phyloP scores from a whole-genome alignment of 2,329 filamentous ascomycete species.

The Pseudocercospora crystallina region DNA sequence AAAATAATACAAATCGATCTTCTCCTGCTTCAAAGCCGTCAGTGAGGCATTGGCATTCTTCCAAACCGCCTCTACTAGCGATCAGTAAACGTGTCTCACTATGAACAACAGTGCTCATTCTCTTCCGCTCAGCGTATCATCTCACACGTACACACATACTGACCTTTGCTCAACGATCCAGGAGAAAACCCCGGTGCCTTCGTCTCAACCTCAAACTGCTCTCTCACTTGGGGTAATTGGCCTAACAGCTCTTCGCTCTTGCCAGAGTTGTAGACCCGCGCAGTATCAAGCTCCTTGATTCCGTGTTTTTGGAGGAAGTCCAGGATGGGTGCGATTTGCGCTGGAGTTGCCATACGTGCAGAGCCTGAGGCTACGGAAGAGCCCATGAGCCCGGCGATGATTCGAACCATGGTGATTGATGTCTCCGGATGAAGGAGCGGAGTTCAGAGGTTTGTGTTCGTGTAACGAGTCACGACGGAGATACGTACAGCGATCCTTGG shows the following conservation, averaged over 20 bases:
- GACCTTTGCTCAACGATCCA: slow-evolving; percentile 23
- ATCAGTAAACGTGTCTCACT: no score
- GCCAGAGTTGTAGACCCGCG: slow-evolving; percentile 41
- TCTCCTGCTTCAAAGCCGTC: slow-evolving; percentile 27
- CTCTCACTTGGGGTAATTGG: slow-evolving; percentile 22
- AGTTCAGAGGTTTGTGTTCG: no score
- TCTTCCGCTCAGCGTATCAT: no score
- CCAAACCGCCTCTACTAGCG: slow-evolving; percentile 12
- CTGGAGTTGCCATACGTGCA: slow-evolving; percentile 16
- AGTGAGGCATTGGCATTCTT: slow-evolving; percentile 28
- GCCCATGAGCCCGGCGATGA: slow-evolving; percentile 34
- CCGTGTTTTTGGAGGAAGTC: slow-evolving; percentile 32
- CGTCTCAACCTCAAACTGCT: slow-evolving; percentile 29
- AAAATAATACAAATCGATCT: slow-evolving; percentile 43
- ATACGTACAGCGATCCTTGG: no score
- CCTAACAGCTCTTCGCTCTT: slow-evolving; percentile 46
- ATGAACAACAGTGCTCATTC: no score
- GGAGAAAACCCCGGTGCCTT: slow-evolving; percentile 33
- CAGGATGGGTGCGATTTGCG: slow-evolving; percentile 32
- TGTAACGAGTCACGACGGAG: background rate
- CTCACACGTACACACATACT: background rate
- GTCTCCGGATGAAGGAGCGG: background rate
- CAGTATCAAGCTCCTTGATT: slow-evolving; percentile 40
- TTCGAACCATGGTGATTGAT: slow-evolving; percentile 26
- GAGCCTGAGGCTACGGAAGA: slow-evolving; percentile 27